These are phyloP conservation scores for Meredithiella fracta DNA, from an alignment of 2,329 filamentous ascomycete genomes.

Conservation along the genomic window DNA sequence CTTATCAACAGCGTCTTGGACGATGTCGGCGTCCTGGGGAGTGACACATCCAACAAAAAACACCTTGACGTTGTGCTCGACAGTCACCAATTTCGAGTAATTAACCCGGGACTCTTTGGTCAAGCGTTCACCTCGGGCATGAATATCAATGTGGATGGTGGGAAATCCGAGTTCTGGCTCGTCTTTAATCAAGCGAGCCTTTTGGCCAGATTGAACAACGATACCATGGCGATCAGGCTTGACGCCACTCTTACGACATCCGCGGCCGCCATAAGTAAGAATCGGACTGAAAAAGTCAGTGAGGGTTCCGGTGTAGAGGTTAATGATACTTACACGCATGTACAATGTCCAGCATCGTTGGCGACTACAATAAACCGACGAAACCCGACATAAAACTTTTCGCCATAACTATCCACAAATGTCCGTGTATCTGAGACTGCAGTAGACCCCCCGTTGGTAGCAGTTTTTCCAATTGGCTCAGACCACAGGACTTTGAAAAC, in stretches of 20 bases:
- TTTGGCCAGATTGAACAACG: conserved; percentile 19
- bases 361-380: conserved; percentile 39
- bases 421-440: conserved; percentile 22
- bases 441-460: conserved; percentile 18
- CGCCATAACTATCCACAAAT: conserved; percentile 22
- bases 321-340: conserved; percentile 33
- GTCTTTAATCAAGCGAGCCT: conserved; percentile 21
- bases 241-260: conserved; percentile 35
- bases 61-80: conserved; percentile 43
- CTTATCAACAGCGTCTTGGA: conserved; percentile 29
- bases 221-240: conserved; percentile 38
- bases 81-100: conserved; percentile 38
- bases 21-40: conserved; percentile 24
- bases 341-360: conserved; percentile 35
- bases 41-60: conserved; percentile 37
- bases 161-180: conserved; percentile 34
- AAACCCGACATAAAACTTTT: conserved; percentile 31
- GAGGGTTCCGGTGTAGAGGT: neutral
- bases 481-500: conserved; percentile 41
- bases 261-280: conserved; percentile 36
- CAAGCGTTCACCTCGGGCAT: conserved; percentile 28
- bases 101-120: conserved; percentile 37
- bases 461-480: conserved; percentile 29
- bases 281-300: conserved; percentile 29
- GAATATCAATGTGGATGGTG: conserved; percentile 30